These are phyloP conservation scores for Pseudopithomyces chartarum DNA, from an alignment of 2,329 filamentous ascomycete species.

Conservation along the genomic window DNA sequence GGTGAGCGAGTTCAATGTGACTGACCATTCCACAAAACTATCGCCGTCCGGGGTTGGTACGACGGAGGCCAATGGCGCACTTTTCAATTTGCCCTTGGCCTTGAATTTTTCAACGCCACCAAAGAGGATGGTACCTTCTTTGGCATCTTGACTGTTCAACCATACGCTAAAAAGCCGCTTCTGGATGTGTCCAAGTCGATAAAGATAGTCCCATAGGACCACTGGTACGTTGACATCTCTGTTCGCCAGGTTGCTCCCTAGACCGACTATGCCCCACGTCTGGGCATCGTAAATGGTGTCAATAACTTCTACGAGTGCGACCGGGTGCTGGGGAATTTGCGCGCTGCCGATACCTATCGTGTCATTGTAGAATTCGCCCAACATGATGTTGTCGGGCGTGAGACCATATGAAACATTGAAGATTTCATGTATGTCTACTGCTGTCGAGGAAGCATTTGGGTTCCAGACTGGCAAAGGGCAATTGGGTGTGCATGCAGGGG, in stretches of 20 bases:
- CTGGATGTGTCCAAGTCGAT: not conserved
- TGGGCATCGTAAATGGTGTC: constrained; percentile 7
- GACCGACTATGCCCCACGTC: constrained; percentile 17
- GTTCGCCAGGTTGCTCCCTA: constrained; percentile 6
- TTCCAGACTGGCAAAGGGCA: constrained; percentile 13
- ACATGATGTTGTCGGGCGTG: constrained; percentile 16
- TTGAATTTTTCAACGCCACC: constrained; percentile 10
- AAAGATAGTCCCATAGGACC: constrained; percentile 11
- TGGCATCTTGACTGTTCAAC: constrained; percentile 9
- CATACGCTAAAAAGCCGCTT: constrained; percentile 12
- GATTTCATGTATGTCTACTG: constrained; percentile 6
- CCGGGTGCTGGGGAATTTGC: not conserved
- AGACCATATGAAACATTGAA: constrained; percentile 19
- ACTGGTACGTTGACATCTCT: not conserved
- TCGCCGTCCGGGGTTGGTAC: not conserved
- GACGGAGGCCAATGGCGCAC: not conserved
- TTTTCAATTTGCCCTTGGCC: constrained; percentile 5
- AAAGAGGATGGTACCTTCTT: constrained; percentile 10
- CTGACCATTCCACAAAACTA: constrained; percentile 8
- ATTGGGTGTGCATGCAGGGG: constrained; percentile 13
- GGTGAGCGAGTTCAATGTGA: constrained; percentile 3
- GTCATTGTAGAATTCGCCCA: constrained; percentile 20
- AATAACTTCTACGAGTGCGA: constrained; percentile 15
- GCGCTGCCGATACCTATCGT: constrained; percentile 8
- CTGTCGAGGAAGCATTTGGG: constrained; percentile 7